Base-by-base conservation (phyloP, 2,329 filamentous ascomycete species). In the Diaporthe humulicola region DNA sequence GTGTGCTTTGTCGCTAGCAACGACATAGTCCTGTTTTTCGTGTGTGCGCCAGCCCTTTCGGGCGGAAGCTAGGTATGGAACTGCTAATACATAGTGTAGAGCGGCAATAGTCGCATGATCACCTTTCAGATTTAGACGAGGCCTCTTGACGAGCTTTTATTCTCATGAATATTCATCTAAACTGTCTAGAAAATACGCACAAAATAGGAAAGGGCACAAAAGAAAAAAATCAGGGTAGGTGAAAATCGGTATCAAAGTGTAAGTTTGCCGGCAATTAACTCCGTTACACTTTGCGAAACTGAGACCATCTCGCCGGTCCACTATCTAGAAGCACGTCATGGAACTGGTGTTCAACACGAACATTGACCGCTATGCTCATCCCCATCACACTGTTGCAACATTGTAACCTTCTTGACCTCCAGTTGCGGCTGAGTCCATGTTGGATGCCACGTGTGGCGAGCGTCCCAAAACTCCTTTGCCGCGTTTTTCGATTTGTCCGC, bases 381-480 rank as follows among this genome's bases (percentile, higher is more conserved):
- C 1, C 90, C 91, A 78, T 93, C 89, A 79, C 91, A 93, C 81
- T 94, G 91, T 82, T 93, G 90, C 90, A 88, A 89, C 87, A 95
- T 94, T 76, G 90, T 86, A 30, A 96, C 93, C 77, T 89, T 91
- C 81, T 89, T 92, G 36, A 96, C 85, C 81, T 93, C 87, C 87
- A 96, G 89, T 79, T 91, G 87, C 1, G 92, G 92, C 78, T 88
- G 86, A 74, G 88, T 89, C 94, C 94, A 96, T 0, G 93, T 95
- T 6, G 92, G 90, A 58, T 88, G 84, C 94, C 94, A 96, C 38
- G 85, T 77, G 72, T 91, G 85, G 61, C 89, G 88, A 0, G 91
- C 88, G 25, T 92, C 85, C 94, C 94, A 97, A 82, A 97, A 97
- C 81, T 96, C 94, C 79, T 89, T 90, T 83, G 88, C 90, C 10